Evolutionary conservation across 1,139 yeast genomes (phyloP), one percentile per base, ranked within the genome.

Genomic region (Petasospora rhodanensis): DNA sequence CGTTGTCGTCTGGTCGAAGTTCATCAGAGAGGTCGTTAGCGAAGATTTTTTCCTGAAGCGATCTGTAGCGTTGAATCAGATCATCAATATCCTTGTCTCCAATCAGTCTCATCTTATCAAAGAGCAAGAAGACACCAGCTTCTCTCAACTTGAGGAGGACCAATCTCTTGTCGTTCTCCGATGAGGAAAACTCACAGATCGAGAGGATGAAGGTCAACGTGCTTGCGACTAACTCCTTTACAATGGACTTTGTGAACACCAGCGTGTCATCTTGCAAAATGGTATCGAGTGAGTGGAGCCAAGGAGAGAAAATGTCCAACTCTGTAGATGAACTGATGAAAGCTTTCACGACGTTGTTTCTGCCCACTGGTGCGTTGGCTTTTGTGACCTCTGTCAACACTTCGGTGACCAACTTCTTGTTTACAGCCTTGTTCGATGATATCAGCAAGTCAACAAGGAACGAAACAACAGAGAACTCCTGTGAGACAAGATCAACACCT

Each of bases 321-420:
- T 66, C 64, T 16, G 80, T 68, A 19, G 42, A 39, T 7, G 76
- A 64, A 24, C 74, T 61, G 46, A 78, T 84, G 45, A 84, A 63
- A 0, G 86, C 77, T 38, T 63, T 64, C 31, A 78, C 60, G 14
- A 75, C 78, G 50, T 68, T 73, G 38, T 66, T 74, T 49, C 72
- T 78, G 35, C 81, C 80, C 6, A 53, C 42, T 4, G 68, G 68
- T 8, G 57, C 55, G 18, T 60, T 55, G 64, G 68, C 62, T 32
- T 62, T 62, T 29, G 73, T 55, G 40, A 74, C 43, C 40, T 60
- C 64, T 0, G 72, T 63, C 40, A 76, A 54, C 12, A 85, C 67
- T 37, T 84, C 94, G 1, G 87, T 79, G 2, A 82, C 79, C 10
- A 79, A 62, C 42, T 73, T 78, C 41, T 89, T 64, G 2, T 93